Conservation (phyloP, 2,329 filamentous ascomycete genomes). For the Microdochium nivale region DNA sequence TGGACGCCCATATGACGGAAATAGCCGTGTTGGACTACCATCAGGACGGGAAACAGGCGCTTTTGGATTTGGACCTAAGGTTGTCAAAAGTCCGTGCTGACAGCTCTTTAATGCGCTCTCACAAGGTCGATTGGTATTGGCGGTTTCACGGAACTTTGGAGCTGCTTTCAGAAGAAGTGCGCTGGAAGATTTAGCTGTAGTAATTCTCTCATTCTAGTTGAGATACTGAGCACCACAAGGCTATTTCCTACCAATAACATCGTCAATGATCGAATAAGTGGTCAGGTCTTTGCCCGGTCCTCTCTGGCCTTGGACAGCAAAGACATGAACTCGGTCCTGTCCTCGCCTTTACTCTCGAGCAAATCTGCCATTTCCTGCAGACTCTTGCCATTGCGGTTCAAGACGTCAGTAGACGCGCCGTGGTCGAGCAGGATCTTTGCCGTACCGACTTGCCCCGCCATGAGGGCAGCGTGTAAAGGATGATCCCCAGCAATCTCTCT, state of each 20-base stretch:
- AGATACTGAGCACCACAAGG: too few relatives aligned
- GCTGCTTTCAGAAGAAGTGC: neutral
- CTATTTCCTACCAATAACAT: too few relatives aligned
- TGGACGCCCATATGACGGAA: too few relatives aligned
- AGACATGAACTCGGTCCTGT: neutral
- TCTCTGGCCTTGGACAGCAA: neutral
- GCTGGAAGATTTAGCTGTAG: neutral
- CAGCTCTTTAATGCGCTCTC: too few relatives aligned
- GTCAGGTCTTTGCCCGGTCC: neutral
- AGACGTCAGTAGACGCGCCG: neutral
- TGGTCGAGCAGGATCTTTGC: neutral
- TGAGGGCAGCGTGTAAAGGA: neutral
- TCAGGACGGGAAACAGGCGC: too few relatives aligned
- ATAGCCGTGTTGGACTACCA: too few relatives aligned
- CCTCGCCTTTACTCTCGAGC: neutral
- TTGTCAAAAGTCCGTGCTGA: too few relatives aligned
- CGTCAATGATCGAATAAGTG: neutral
- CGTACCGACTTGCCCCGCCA: neutral
- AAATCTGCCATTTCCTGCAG: neutral
- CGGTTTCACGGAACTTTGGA: too few relatives aligned
- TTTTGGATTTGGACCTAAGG: too few relatives aligned
- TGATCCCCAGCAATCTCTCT: neutral
- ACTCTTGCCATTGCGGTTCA: neutral
- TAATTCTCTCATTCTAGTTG: neutral
- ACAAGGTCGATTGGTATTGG: too few relatives aligned